These are phyloP conservation scores for Sarocladium brachiariae DNA, from an alignment of 2,329 filamentous ascomycete species.

Conservation along the genomic window DNA sequence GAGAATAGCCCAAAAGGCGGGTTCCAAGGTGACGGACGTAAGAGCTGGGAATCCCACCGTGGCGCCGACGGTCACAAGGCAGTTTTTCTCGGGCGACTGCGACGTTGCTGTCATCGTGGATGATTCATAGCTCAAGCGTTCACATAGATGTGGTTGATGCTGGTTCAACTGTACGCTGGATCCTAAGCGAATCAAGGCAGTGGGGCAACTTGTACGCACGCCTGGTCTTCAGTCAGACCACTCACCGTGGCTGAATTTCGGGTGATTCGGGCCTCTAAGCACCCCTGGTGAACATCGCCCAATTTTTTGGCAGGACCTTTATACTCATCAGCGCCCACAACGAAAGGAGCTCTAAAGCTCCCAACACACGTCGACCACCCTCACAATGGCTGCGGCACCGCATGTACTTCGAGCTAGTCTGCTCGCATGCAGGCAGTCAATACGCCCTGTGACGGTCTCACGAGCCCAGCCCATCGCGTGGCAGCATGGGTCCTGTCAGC, in stretches of 20 bases:
- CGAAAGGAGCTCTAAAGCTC: conserved; percentile 1
- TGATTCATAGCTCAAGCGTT: neutral
- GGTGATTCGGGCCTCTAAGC: neutral
- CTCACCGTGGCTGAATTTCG: neutral
- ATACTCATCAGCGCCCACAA: conserved; percentile 14
- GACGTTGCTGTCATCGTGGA: conserved; percentile 10
- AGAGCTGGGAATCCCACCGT: conserved; percentile 77
- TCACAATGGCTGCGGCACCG: conserved; percentile 21
- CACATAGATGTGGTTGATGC: too few species aligned
- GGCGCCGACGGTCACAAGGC: conserved; percentile 87
- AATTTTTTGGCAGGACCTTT: conserved; percentile 22
- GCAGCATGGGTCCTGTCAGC: conserved; percentile 13
- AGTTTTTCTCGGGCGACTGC: conserved; percentile 31
- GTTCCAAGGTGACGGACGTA: conserved; percentile 56
- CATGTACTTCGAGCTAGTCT: conserved; percentile 30
- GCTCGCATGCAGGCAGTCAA: conserved; percentile 25
- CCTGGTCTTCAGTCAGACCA: too few species aligned
- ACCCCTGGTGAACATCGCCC: conserved; percentile 13
- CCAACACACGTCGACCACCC: neutral
- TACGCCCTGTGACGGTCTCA: conserved; percentile 18
- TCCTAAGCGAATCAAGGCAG: too few species aligned
- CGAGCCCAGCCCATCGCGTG: conserved; percentile 19
- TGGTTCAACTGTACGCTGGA: too few species aligned
- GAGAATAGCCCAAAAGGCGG: conserved; percentile 57
- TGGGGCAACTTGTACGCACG: too few species aligned